Base-by-base conservation (phyloP, 148 eudicot species). In the Amaranthus hypochondriacus region DNA sequence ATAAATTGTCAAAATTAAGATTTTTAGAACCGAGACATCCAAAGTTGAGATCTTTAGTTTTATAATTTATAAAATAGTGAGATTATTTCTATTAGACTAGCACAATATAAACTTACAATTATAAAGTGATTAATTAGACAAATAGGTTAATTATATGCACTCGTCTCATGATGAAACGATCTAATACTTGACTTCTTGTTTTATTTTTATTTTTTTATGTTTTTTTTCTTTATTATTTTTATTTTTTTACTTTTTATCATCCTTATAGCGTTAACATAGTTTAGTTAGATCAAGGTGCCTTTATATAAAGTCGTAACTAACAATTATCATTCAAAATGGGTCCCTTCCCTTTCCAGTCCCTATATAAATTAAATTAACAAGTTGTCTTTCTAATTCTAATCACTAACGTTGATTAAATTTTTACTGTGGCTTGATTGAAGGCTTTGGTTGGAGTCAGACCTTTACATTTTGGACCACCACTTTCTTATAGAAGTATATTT, bases 261-360 rank as follows among this genome's bases (percentile, higher is more conserved):
- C 28, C 4, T 58, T 47, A 57, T 58, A 21, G 39, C 39, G 39
- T 28, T 28, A 28, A 28, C 39, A 28, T 28, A 28, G 18, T 18
- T 21, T 72, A 15, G 56, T 28, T 59, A 15, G 56, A 72, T 72
- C 75, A 72, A 72, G 75, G 66, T 43, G 43, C 42, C 28, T 46
- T 70, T 44, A 47, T 71, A 14, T 13, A 50, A 67, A 67, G 70
- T 52, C 57, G 4, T 68, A 48, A 28, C 39, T 28, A 28, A 0
- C 57, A 68, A 49, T 68, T 50, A 68, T 68, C 18, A 44, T 46
- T 12, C 56, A 50, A 18, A 48, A 68, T 68, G 72, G 71, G 60
- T 28, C 72, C 39, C 39, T 28, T 28, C 2, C 39, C 39, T 28
- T 28, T 28, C 39, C 39, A 28, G 39, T 28, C 39, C 52, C 12